Evolutionary conservation across 305 asterid genomes (phyloP).

Genomic region (Fraxinus albicans): DNA sequence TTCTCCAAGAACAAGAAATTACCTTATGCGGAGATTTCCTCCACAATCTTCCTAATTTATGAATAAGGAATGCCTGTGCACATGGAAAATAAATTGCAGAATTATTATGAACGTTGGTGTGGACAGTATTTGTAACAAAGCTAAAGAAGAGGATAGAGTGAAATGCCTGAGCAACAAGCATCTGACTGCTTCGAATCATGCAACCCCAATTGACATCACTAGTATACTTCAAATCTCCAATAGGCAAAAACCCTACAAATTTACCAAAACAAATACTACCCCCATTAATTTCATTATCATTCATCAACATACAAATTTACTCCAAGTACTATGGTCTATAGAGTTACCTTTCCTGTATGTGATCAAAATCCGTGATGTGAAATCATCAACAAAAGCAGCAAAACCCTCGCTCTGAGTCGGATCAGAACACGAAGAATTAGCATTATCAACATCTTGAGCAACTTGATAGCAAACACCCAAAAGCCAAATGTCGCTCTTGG

Average conservation of each 20-base stretch:
- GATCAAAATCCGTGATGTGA: constrained; percentile 73
- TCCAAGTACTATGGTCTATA: constrained; percentile 1
- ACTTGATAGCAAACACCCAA: constrained; percentile 77
- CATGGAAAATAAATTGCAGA: constrained; percentile 2
- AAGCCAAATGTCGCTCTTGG: constrained; percentile 85
- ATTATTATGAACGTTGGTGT: not conserved
- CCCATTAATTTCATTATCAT: constrained; percentile 8
- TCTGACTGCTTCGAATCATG: constrained; percentile 43
- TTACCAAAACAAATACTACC: constrained; percentile 25
- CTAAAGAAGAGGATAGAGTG: not conserved
- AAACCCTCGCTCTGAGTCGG: constrained; percentile 85
- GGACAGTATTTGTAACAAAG: not conserved
- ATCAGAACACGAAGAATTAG: constrained; percentile 41
- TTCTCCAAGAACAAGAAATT: not conserved
- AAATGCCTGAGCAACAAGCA: constrained; percentile 52
- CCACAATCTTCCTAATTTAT: constrained; percentile 90
- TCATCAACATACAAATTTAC: not conserved
- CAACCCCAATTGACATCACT: constrained; percentile 42
- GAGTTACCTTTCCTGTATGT: constrained; percentile 86
- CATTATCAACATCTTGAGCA: constrained; percentile 53
- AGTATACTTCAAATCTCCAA: constrained; percentile 45
- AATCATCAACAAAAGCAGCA: constrained; percentile 85
- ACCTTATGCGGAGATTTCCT: constrained; percentile 81
- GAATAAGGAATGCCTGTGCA: constrained; percentile 70
- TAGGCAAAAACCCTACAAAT: constrained; percentile 37